These are phyloP conservation scores for Trichoderma orchidacearum DNA, from an alignment of 495 filamentous ascomycete genomes.

Conservation along the genomic window DNA sequence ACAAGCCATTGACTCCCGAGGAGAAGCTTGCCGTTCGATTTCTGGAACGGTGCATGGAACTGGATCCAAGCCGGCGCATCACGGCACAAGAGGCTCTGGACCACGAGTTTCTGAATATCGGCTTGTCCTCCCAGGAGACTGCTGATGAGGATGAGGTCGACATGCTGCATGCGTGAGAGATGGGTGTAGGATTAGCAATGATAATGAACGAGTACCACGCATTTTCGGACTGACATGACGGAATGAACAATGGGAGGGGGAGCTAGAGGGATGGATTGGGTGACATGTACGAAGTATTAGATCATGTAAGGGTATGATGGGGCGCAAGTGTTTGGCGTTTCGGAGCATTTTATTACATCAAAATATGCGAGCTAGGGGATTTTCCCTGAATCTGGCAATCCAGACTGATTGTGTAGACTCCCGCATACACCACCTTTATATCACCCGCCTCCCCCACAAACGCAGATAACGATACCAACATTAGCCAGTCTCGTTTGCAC, in stretches of 20 bases:
- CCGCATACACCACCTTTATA: neutral
- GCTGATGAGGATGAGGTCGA: slow-evolving; percentile 33
- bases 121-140: slow-evolving; percentile 7
- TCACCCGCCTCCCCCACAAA: neutral
- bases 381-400: neutral
- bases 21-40: slow-evolving; percentile 56
- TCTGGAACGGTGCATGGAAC: slow-evolving; percentile 51
- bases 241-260: neutral
- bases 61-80: slow-evolving; percentile 58
- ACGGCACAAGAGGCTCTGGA: slow-evolving; percentile 56
- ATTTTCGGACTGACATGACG: neutral
- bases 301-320: neutral
- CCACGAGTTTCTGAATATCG: slow-evolving; percentile 58
- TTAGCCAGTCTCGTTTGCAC: neutral
- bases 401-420: neutral
- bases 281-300: neutral
- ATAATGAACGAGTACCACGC: neutral
- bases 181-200: neutral
- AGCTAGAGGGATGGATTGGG: neutral
- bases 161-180: slow-evolving; percentile 19
- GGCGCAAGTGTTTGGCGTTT: neutral
- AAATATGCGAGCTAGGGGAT: neutral
- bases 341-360: neutral
- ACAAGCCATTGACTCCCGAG: slow-evolving; percentile 34
- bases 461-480: no score